Base-by-base conservation (phyloP, 1,139 yeast species). In the Diutina siamensis region DNA sequence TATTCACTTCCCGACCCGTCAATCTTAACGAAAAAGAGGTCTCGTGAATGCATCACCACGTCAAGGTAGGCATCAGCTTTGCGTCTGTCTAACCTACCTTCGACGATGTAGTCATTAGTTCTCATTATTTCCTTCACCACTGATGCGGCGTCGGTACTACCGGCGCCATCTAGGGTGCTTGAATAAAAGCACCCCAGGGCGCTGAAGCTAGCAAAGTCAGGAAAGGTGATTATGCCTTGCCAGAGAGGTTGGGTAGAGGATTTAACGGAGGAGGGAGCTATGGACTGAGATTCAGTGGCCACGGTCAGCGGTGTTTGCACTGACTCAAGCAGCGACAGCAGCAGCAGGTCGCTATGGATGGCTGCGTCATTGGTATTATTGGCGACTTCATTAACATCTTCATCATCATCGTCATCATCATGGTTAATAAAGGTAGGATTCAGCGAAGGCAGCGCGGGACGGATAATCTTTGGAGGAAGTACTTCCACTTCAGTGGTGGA, bases 51-150 rank as follows among this genome's bases (percentile, higher is more conserved):
- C 2, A 65, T 57, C 17, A 81, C 73, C 52, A 71, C 71, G 42
- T 61, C 55, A 47, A 85, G 63, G 56, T 85, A 85, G 7, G 65
- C 64, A 46, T 74, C 78, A 1, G 88, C 92, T 44, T 63, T 67
- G 3, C 52, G 48, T 8, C 68, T 60, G 55, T 76, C 80, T 45
- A 84, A 65, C 47, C 86, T 67, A 1, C 94, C 94, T 51, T 79
- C 83, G 41, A 83, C 65, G 35, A 65, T 67, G 48, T 81, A 64
- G 2, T 65, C 62, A 51, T 15, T 56, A 55, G 18, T 13, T 19
- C 28, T 4, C 20, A 22, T 15, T 17, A 25, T 38, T 10, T 38
- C 42, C 42, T 35, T 35, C 9, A 25, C 42, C 21, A 25, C 21
- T 10, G 19, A 7, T 17, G 33, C 22, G 32, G 42, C 42, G 7